phyloP scores from a whole-genome alignment of 2,329 filamentous ascomycete species.

The Pseudocercospora fuligena region DNA sequence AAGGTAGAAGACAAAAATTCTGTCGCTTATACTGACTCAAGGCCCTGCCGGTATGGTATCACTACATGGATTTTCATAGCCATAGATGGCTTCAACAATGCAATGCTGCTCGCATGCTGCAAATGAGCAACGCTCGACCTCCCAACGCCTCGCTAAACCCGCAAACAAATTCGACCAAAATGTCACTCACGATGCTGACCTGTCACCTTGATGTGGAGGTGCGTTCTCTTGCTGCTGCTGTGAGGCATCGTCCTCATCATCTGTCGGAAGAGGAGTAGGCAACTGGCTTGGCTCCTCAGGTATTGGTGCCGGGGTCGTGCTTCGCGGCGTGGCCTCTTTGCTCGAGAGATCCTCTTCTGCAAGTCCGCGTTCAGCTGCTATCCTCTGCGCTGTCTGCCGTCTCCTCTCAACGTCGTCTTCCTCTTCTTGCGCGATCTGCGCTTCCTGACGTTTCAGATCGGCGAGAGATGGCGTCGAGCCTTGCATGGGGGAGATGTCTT shows the following conservation, averaged over 20 bases:
- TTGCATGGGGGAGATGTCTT: conserved; percentile 33
- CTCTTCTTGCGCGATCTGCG: conserved; percentile 58
- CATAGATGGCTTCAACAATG: not conserved
- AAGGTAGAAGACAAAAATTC: not conserved
- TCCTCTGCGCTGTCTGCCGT: conserved; percentile 58
- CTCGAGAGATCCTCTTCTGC: conserved; percentile 29
- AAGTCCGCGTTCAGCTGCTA: conserved; percentile 62
- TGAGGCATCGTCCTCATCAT: conserved; percentile 33
- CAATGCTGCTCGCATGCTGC: not conserved
- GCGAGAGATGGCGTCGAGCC: conserved; percentile 52
- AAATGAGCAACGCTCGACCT: not conserved
- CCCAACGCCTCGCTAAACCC: conserved; percentile 2
- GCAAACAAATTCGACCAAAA: not conserved
- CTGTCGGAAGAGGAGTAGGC: conserved; percentile 32
- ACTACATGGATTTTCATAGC: not conserved
- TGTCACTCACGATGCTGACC: conserved; percentile 3
- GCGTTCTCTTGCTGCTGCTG: conserved; percentile 10
- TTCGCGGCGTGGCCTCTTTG: conserved; percentile 34
- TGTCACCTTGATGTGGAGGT: conserved; percentile 2
- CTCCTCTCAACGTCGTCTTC: conserved; percentile 58
- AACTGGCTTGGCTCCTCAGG: conserved; percentile 32
- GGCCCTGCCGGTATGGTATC: not conserved
- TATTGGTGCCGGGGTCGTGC: conserved; percentile 10
- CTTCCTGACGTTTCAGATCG: conserved; percentile 64
- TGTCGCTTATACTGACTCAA: not conserved